A percentile compares a stretch with the other conserved stretches of the same genome.
phyloP scores from a whole-genome alignment of 768 basidiomycete species.

The Filobasidium wieringae region DNA sequence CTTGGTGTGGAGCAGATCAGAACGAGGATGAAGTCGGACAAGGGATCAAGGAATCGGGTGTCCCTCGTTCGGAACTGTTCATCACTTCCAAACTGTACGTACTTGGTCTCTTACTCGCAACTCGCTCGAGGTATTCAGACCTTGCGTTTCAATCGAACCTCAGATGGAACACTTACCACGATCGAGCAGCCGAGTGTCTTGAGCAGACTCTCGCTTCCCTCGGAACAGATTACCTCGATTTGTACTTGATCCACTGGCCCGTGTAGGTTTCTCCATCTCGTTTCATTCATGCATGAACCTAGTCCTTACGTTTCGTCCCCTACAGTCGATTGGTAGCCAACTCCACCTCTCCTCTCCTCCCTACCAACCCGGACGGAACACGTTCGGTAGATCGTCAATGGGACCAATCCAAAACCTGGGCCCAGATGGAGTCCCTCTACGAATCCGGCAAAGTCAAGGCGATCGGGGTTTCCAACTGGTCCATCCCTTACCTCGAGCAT shows the following conservation, averaged over 20 bases:
- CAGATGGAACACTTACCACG: conserved; percentile 51
- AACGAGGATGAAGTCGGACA: conserved; percentile 22
- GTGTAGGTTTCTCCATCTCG: conserved; percentile 11
- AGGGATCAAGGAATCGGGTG: conserved; percentile 26
- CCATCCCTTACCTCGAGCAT: conserved; percentile 53
- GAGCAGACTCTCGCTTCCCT: conserved; percentile 64
- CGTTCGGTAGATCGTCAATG: conserved; percentile 18
- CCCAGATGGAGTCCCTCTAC: conserved; percentile 23
- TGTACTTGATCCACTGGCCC: conserved; percentile 46
- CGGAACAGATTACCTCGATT: conserved; percentile 63
- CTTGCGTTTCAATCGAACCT: no score
- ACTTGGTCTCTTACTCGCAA: neutral
- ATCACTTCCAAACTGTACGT: conserved; percentile 20
- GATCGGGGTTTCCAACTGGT: conserved; percentile 76
- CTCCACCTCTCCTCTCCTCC: conserved; percentile 10
- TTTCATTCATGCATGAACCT: neutral
- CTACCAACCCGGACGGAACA: conserved; percentile 19
- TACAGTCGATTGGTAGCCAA: conserved; percentile 8
- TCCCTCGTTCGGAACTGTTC: conserved; percentile 22
- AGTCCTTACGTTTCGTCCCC: neutral
- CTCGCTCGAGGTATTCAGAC: no score
- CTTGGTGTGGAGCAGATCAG: no score
- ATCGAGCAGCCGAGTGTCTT: conserved; percentile 58
- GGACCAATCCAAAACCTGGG: conserved; percentile 26
- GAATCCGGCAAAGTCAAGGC: conserved; percentile 54